Evolutionary conservation across 2,329 filamentous ascomycete species (phyloP), one percentile per base, ranked within the genome.

Genomic region (Penicillium sclerotigenum): DNA sequence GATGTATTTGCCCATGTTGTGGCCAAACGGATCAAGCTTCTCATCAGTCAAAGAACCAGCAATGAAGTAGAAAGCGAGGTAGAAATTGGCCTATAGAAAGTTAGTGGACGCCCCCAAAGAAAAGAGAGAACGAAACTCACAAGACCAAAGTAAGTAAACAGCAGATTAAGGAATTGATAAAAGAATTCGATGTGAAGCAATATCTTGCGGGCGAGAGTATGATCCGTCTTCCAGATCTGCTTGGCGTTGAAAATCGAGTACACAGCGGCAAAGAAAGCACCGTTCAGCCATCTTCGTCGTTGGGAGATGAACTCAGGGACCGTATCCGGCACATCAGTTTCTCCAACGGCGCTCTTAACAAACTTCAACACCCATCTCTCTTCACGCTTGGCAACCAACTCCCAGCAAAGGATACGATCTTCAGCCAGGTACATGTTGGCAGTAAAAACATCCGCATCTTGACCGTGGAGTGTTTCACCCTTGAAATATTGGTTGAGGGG

Each of bases 391-490:
- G 94, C 94, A 0, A 99, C 94, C 63, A 99, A 76, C 80, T 99
- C 94, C 81, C 96, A 99, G 75, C 94, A 99, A 34, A 99, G 86
- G 71, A 99, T 99, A 81, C 94, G 90, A 82, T 99, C 94, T 72
- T 99, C 94, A 54, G 94, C 94, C 56, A 99, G 84, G 71, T 97
- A 99, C 94, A 99, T 99, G 76, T 99, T 99, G 34, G 94, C 92
- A 0, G 93, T 97, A 70, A 97, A 97, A 4, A 97, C 91, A 72
- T 97, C 93, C 10, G 95, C 94, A 71, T 97, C 91, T 66, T 96
- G 90, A 14, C 94, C 94, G 69, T 97, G 94, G 26, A 99, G 80
- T 1, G 93, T 97, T 75, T 99, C 94, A 62, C 95, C 95, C 79
- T 97, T 97, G 84, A 99, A 99, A 73, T 99, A 99, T 76, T 97